These are phyloP conservation scores for Trichoderma harzianum DNA, from an alignment of 2,329 filamentous ascomycete genomes.

Conservation along the genomic window DNA sequence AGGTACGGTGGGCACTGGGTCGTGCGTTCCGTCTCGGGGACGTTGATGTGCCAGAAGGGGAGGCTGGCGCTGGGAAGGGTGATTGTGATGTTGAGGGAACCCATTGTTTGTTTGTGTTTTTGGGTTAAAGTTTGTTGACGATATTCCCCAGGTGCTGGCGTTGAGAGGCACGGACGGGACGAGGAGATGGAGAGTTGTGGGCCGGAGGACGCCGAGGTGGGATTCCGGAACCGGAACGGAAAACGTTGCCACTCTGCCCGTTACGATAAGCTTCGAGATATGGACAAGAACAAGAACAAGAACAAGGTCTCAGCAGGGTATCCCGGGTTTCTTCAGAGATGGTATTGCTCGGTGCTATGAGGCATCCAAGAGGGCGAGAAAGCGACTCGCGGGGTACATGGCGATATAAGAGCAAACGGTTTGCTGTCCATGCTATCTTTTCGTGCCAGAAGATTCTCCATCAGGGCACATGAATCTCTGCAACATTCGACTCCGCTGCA, in stretches of 20 bases:
- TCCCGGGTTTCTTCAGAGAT: neutral
- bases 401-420: slow-evolving; percentile 4
- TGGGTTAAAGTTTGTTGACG: neutral
- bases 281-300: neutral
- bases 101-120: slow-evolving; percentile 31
- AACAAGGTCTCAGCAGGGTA: neutral
- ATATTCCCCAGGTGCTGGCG: neutral
- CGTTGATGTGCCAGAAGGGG: slow-evolving; percentile 82
- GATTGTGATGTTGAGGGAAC: slow-evolving; percentile 30
- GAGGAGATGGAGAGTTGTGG: neutral
- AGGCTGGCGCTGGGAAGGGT: neutral
- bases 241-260: slow-evolving; percentile 2
- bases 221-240: slow-evolving; percentile 2
- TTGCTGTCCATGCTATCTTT: too few relatives aligned
- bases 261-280: neutral
- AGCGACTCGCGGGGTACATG: neutral
- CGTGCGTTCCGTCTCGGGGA: slow-evolving; percentile 60
- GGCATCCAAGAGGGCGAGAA: neutral
- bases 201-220: neutral
- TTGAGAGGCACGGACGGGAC: neutral
- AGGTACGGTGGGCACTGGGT: slow-evolving; percentile 71
- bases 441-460: neutral
- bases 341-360: neutral
- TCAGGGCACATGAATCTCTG: neutral
- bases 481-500: neutral